These are phyloP conservation scores for Pisolithus orientalis DNA, from an alignment of 768 basidiomycete genomes.

Conservation along the genomic window DNA sequence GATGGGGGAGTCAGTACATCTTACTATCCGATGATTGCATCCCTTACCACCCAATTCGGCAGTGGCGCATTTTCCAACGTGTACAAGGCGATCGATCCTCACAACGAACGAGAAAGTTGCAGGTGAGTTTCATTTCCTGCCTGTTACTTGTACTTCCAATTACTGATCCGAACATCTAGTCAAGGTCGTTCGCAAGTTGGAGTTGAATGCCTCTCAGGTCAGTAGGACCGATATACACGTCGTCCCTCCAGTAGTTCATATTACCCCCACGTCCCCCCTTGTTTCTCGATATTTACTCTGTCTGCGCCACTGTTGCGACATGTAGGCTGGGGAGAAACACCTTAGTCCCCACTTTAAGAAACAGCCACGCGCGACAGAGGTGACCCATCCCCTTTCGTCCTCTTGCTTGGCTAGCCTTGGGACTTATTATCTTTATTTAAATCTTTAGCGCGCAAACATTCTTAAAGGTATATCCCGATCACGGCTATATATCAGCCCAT, in stretches of 20 bases:
- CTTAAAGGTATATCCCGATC: conserved; percentile 61
- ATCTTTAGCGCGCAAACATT: conserved; percentile 87
- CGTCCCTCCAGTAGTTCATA: conserved; percentile 22
- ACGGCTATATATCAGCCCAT: background rate
- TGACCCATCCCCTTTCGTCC: conserved; percentile 33
- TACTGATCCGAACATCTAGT: conserved; percentile 39
- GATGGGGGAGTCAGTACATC: conserved; percentile 83
- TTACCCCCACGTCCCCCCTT: conserved; percentile 18
- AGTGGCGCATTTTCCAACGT: conserved; percentile 99
- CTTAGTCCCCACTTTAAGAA: conserved; percentile 93
- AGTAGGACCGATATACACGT: conserved; percentile 29
- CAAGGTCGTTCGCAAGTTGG: conserved; percentile 92
- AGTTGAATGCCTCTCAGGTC: conserved; percentile 88
- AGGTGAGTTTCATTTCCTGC: conserved; percentile 40
- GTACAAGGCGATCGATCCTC: conserved; percentile 82
- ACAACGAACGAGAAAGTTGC: conserved; percentile 75
- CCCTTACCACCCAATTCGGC: conserved; percentile 16
- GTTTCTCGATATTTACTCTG: conserved; percentile 12
- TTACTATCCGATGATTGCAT: background rate
- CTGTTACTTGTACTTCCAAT: background rate
- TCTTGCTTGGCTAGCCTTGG: conserved; percentile 8
- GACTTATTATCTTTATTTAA: conserved; percentile 14
- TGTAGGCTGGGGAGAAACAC: conserved; percentile 87
- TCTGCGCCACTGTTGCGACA: conserved; percentile 21
- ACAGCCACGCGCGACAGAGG: conserved; percentile 97